phyloP scores from a whole-genome alignment of 805 yeast species.

The Candida xyloterini region DNA sequence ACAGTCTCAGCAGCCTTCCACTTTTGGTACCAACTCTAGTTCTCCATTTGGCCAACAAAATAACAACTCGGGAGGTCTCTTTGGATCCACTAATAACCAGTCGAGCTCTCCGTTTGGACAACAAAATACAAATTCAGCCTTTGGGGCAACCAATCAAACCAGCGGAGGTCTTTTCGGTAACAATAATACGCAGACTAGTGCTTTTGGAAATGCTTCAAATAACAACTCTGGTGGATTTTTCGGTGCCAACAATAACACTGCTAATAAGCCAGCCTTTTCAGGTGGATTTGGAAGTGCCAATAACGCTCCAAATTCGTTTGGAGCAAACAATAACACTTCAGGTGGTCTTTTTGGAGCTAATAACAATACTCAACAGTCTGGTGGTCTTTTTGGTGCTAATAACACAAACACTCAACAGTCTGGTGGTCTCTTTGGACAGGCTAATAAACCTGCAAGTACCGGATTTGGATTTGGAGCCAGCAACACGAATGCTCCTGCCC shows the following conservation, averaged over 20 bases:
- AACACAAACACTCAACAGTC: constrained; percentile 15
- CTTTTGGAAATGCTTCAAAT: constrained; percentile 13
- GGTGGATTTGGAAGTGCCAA: constrained; percentile 11
- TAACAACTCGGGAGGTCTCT: constrained; percentile 24
- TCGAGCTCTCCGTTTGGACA: constrained; percentile 18
- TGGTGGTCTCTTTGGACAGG: constrained; percentile 37
- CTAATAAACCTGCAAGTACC: constrained; percentile 18
- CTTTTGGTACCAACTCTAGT: constrained; percentile 23
- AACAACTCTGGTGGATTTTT: constrained; percentile 11
- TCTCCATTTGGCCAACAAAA: constrained; percentile 28
- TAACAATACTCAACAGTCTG: constrained; percentile 20
- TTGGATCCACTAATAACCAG: constrained; percentile 27
- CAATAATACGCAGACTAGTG: constrained; percentile 31
- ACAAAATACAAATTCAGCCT: constrained; percentile 26
- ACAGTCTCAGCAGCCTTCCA: constrained; percentile 21
- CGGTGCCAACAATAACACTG: constrained; percentile 15
- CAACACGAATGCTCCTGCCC: constrained; percentile 18
- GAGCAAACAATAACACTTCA: constrained; percentile 1
- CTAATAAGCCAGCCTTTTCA: not conserved
- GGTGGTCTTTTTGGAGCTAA: constrained; percentile 24
- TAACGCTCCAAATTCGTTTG: constrained; percentile 2
- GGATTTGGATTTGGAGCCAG: constrained; percentile 17
- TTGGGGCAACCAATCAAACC: constrained; percentile 36
- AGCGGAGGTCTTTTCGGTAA: constrained; percentile 19
- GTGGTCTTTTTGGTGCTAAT: constrained; percentile 33